A percentile compares a stretch with the other conserved stretches of the same genome.
Evolutionary conservation across 177 flowering plant genomes (phyloP).

Genomic region (Tripterygium wilfordii): DNA sequence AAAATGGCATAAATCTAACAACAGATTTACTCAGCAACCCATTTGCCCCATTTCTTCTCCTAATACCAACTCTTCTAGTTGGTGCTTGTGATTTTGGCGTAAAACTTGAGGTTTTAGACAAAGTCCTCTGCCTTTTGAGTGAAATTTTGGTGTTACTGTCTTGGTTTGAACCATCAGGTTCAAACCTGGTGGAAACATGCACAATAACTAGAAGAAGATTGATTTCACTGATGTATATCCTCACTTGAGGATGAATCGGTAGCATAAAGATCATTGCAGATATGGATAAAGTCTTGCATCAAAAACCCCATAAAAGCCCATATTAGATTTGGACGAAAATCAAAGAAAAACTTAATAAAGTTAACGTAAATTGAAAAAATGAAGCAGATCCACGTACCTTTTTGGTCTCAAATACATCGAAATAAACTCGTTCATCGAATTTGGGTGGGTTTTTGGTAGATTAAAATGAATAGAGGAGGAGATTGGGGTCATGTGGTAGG

Average conservation of each 20-base stretch:
- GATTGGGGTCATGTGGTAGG: no score
- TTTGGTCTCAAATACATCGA: constrained; percentile 86
- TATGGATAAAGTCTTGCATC: constrained; percentile 80
- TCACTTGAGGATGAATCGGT: constrained; percentile 78
- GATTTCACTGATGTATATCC: constrained; percentile 55
- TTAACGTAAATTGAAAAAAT: constrained; percentile 11
- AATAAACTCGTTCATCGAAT: constrained; percentile 24
- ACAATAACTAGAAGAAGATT: constrained; percentile 21
- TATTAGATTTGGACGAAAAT: no score
- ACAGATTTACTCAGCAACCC: constrained; percentile 98
- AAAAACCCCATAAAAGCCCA: no score
- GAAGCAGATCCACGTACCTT: constrained; percentile 33
- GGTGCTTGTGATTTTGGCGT: not conserved
- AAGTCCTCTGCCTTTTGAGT: constrained; percentile 16
- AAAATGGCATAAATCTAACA: no score
- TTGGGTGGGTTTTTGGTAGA: constrained; percentile 36
- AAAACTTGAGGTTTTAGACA: constrained; percentile 5
- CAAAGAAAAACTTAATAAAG: constrained; percentile 8
- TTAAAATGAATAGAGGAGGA: constrained; percentile 31
- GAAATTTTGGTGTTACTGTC: constrained; percentile 27
- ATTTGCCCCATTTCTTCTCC: constrained; percentile 91
- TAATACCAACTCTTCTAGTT: constrained; percentile 40
- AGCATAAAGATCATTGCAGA: constrained; percentile 70
- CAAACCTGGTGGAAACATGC: not conserved
- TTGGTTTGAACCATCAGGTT: constrained; percentile 46